Conservation (phyloP, 805 yeast species). For the Candida endomychidarum region DNA sequence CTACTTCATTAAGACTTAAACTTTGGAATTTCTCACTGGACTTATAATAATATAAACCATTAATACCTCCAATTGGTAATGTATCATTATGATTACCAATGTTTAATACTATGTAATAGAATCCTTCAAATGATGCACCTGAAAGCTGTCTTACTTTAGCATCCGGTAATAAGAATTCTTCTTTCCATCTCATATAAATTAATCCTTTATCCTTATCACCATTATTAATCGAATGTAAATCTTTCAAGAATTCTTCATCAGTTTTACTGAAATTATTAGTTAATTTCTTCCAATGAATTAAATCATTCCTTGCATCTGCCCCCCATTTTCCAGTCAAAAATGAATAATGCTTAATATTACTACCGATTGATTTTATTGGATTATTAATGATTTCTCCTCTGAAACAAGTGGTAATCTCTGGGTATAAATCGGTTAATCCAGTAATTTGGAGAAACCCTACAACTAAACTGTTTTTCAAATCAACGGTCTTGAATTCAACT, state of each 20-base stretch:
- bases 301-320: conserved; percentile 37
- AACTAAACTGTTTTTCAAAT: conserved; percentile 48
- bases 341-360: conserved; percentile 36
- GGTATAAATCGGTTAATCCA: conserved; percentile 61
- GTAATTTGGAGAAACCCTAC: conserved; percentile 66
- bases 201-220: conserved; percentile 23
- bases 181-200: conserved; percentile 95
- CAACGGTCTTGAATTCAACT: conserved; percentile 71
- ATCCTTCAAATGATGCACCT: conserved; percentile 90
- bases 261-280: conserved; percentile 50
- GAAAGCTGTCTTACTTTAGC: conserved; percentile 56
- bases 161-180: conserved; percentile 81
- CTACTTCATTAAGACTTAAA: conserved; percentile 58
- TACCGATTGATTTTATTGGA: conserved; percentile 22
- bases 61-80: conserved; percentile 60
- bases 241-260: conserved; percentile 27
- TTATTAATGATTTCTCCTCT: conserved; percentile 68
- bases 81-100: conserved; percentile 40
- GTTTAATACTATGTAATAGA: conserved; percentile 83
- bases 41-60: conserved; percentile 81
- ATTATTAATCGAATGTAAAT: conserved; percentile 29
- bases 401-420: conserved; percentile 69
- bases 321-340: conserved; percentile 67
- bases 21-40: conserved; percentile 80
- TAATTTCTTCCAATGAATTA: conserved; percentile 54